Evolutionary conservation across 345 rosid genomes (phyloP).

Genomic region (Toxicodendron radicans): DNA sequence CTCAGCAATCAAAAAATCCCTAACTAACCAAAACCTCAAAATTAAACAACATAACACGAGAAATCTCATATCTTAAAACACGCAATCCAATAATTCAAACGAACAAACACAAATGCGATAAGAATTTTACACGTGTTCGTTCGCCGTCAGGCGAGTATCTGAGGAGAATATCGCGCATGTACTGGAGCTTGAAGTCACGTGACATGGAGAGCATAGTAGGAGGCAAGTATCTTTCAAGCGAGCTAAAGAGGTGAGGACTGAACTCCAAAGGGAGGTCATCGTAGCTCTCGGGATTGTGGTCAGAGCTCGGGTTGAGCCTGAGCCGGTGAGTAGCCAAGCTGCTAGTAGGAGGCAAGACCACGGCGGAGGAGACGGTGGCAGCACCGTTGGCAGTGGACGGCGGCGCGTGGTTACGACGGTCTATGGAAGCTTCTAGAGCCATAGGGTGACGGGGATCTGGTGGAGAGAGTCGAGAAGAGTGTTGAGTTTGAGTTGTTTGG

Average conservation of each 20-base stretch:
- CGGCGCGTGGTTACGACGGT: slow-evolving; percentile 19
- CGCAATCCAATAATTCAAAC: background rate
- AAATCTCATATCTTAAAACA: background rate
- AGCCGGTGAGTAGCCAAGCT: slow-evolving; percentile 42
- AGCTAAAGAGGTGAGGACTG: slow-evolving; percentile 70
- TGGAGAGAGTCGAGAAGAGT: background rate
- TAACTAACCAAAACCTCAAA: background rate
- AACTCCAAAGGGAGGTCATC: slow-evolving; percentile 72
- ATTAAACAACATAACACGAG: background rate
- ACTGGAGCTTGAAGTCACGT: slow-evolving; percentile 55
- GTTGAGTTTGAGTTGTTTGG: background rate
- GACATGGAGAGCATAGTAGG: slow-evolving; percentile 45
- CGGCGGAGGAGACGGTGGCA: background rate
- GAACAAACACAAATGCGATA: background rate
- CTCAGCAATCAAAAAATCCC: background rate
- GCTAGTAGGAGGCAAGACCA: slow-evolving; percentile 10
- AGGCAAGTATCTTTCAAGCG: slow-evolving; percentile 83
- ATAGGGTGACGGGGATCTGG: background rate
- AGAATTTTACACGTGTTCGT: slow-evolving; percentile 56
- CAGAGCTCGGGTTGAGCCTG: slow-evolving; percentile 52
- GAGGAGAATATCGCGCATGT: slow-evolving; percentile 65
- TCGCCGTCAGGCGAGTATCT: slow-evolving; percentile 81
- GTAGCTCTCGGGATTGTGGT: slow-evolving; percentile 76
- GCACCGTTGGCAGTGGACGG: slow-evolving; percentile 34
- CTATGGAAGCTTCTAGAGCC: slow-evolving; percentile 36